Conservation (phyloP, 148 eudicot species). For the Cornus florida region DNA sequence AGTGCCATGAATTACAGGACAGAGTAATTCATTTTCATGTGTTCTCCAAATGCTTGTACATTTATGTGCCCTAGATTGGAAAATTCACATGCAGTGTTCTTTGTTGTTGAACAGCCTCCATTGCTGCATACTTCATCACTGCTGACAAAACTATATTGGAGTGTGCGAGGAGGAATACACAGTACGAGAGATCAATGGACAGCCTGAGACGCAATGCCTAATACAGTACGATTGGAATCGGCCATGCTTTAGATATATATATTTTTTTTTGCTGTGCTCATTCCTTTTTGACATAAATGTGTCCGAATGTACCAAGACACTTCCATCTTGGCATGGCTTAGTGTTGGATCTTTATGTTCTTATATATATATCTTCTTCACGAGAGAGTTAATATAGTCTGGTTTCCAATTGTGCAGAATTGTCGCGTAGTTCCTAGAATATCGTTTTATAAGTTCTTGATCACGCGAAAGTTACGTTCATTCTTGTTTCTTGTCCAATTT, state of each 20-base stretch:
- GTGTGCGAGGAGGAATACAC: constrained; percentile 70
- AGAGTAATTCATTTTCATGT: neutral
- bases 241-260: neutral
- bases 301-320: neutral
- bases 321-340: neutral
- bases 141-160: constrained; percentile 81
- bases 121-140: constrained; percentile 78
- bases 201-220: constrained; percentile 16
- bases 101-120: constrained; percentile 45
- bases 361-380: neutral
- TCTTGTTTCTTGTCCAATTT: too few relatives aligned
- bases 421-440: too few relatives aligned
- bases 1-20: neutral
- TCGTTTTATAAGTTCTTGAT: neutral
- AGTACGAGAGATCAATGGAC: constrained; percentile 26
- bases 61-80: neutral
- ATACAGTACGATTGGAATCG: neutral
- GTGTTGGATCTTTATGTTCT: neutral
- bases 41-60: neutral
- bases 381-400: neutral
- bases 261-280: neutral
- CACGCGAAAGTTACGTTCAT: neutral
- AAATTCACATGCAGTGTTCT: neutral
- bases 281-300: neutral
- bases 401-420: neutral